Base-by-base conservation (phyloP, 441 rosid genomes). In the Adansonia madagascariensis region DNA sequence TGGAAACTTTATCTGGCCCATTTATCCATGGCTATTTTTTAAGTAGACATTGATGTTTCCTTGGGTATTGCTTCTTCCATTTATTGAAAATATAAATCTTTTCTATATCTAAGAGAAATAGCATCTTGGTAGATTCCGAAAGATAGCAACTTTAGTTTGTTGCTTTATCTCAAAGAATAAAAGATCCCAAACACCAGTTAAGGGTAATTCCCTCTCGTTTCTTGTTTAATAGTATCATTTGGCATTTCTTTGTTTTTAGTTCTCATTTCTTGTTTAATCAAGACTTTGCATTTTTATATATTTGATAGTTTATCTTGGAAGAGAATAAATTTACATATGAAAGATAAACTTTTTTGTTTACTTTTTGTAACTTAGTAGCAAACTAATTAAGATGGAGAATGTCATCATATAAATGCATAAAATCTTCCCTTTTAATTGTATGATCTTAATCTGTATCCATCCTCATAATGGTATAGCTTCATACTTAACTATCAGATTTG, bases 141-240 rank as follows among this genome's bases (percentile, higher is more conserved):
- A 90, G 98, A 8, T 98, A 97, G 83, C 98, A 97, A 89, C 86
- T 97, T n/a, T 98, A 97, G 75, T 97, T 97, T 80, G 90, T 97
- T 77, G 98, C 97, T 80, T 98, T 97, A 79, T 96, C 99, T 75
- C 98, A 96, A 76, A 91, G 98, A 82, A 93, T 97, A 63, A 95
- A 94, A 77, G 97, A 97, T 81, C 93, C 88, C 27, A 97, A 91
- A 75, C 94, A 97, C 82, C 98, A 94, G 79, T 88, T 84, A 85
- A 97, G 90, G 97, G 98, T 93, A 79, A 78, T 27, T 18, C 27
- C 52, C 43, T 1, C 9, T 74, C 55, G 49, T 73, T 43, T 74
- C 39, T 65, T 55, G 10, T 68, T 22, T 18, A 2, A 18, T 2
- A 14, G 6, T 22, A 18, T 55, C 52, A 5, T 35, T 31, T 17